Percentiles rank a stretch among this genome's conserved stretches.
Evolutionary conservation across 2,329 filamentous ascomycete species (phyloP).

Genomic region (Thielaviopsis punctulata): DNA sequence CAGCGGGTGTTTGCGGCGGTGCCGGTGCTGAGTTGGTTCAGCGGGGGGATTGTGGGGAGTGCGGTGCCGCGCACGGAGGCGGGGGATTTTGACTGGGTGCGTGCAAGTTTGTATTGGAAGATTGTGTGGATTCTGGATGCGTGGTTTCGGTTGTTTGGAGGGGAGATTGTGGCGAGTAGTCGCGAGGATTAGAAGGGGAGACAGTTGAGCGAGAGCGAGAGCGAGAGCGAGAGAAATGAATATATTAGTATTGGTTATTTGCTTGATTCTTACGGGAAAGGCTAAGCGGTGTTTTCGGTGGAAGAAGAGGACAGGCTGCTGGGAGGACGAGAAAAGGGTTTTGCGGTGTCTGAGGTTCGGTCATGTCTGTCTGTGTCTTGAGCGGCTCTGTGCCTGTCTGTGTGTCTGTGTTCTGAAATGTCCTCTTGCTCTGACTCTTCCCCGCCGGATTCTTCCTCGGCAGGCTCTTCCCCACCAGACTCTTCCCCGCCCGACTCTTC

Average conservation of each 20-base stretch:
- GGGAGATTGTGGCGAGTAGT: conserved; percentile 38
- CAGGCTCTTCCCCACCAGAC: too few relatives aligned
- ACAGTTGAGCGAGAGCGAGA: too few relatives aligned
- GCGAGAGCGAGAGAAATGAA: too few relatives aligned
- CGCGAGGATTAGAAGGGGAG: conserved; percentile 35
- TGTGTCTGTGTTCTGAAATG: not conserved
- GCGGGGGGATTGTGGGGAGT: conserved; percentile 55
- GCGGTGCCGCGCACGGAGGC: conserved; percentile 55
- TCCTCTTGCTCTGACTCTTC: not conserved
- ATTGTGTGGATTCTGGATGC: conserved; percentile 46
- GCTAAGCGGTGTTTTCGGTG: too few relatives aligned
- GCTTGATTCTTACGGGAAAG: too few relatives aligned
- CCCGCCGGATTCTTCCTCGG: not conserved
- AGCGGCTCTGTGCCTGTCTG: not conserved
- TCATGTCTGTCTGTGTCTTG: too few relatives aligned
- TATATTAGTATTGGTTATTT: too few relatives aligned
- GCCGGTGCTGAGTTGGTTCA: conserved; percentile 56
- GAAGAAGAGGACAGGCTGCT: too few relatives aligned
- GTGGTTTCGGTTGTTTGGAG: conserved; percentile 39
- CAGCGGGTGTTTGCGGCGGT: conserved; percentile 48
- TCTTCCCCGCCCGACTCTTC: not conserved
- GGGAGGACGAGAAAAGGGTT: too few relatives aligned
- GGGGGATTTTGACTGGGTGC: conserved; percentile 62
- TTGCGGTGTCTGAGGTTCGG: too few relatives aligned
- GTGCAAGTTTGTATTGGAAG: conserved; percentile 50